Percentiles rank a stretch among this genome's conserved stretches.
phyloP scores from a whole-genome alignment of 2,329 filamentous ascomycete species.

The Arthroderma uncinatum region DNA sequence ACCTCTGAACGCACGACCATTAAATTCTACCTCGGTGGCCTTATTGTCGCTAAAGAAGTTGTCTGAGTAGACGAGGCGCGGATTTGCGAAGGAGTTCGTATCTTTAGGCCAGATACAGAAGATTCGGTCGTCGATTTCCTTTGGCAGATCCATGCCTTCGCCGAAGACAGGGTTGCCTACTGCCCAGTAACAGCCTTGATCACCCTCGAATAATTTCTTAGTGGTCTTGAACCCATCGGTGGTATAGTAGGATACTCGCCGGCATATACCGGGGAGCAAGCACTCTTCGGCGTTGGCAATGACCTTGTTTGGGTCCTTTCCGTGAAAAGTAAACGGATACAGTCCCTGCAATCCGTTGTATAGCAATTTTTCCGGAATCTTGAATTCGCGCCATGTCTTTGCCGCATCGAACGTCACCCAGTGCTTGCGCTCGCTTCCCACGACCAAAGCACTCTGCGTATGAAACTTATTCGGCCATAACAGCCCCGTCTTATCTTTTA shows the following conservation, averaged over 20 bases:
- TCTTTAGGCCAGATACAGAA: slow-evolving; percentile 53
- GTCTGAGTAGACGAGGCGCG: slow-evolving; percentile 67
- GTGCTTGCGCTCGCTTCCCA: slow-evolving; percentile 59
- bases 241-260: slow-evolving; percentile 60
- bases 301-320: slow-evolving; percentile 69
- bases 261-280: slow-evolving; percentile 51
- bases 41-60: slow-evolving; percentile 58
- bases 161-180: slow-evolving; percentile 61
- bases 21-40: slow-evolving; percentile 60
- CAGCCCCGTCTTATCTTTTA: slow-evolving; percentile 38
- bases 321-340: slow-evolving; percentile 65
- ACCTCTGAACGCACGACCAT: slow-evolving; percentile 62
- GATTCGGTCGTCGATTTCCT: slow-evolving; percentile 58
- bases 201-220: slow-evolving; percentile 54
- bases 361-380: slow-evolving; percentile 33
- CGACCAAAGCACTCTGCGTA: slow-evolving; percentile 63
- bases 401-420: slow-evolving; percentile 77
- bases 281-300: slow-evolving; percentile 65
- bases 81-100: slow-evolving; percentile 43
- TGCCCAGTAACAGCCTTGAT: slow-evolving; percentile 77
- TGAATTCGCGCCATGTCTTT: slow-evolving; percentile 67
- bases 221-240: slow-evolving; percentile 68
- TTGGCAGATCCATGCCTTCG: slow-evolving; percentile 42
- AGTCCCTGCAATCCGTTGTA: slow-evolving; percentile 30
- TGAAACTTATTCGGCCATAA: slow-evolving; percentile 72